Evolutionary conservation across 78 protist species (phyloP), one percentile per base, ranked within the genome.

Genomic region (Dictyostelium capitatum): DNA sequence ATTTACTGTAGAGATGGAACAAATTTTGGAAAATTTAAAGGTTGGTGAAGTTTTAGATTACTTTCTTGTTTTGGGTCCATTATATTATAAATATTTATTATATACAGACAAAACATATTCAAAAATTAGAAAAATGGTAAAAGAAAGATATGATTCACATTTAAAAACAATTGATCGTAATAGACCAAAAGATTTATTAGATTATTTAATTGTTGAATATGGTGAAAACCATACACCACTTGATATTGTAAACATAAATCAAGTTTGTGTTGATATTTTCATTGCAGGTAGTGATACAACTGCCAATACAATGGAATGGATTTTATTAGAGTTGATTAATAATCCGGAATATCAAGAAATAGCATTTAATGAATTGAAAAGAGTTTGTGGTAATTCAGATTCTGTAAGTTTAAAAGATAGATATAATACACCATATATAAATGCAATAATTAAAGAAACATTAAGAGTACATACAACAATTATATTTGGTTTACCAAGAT

Each of bases 341-440:
- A 30, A 83, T 54, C 65, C 50, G 72, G 90, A 83, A 1, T 14
- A 51, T 56, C 90, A 83, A 56, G 90, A 83, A 72, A 72, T 72
- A 3, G 28, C 43, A 2, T 41, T 1, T 37, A 23, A 28, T 14
- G 90, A 83, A 54, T 23, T 81, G 6, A 11, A 6, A 10, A 30
- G 14, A 12, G 15, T 32, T 23, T 23, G 4, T 23, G 69, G 69
- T 17, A 3, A 59, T 23, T 7, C 12, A 59, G 6, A 59, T 19
- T 23, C 11, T 0, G 10, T 59, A 8, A 59, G 6, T 19, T 10
- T 81, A 8, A 17, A 8, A 19, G 56, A 65, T 46, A 4, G 77
- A 7, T 4, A 14, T 47, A 30, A 57, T 17, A 73, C 56, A 73
- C 51, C 80, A 11, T 47, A 7, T 73, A 4, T n/a, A 19, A 73